Percentiles rank a stretch among this genome's conserved stretches.
phyloP scores from a whole-genome alignment of 352 stramenopile species.

The Pythium guiyangense region DNA sequence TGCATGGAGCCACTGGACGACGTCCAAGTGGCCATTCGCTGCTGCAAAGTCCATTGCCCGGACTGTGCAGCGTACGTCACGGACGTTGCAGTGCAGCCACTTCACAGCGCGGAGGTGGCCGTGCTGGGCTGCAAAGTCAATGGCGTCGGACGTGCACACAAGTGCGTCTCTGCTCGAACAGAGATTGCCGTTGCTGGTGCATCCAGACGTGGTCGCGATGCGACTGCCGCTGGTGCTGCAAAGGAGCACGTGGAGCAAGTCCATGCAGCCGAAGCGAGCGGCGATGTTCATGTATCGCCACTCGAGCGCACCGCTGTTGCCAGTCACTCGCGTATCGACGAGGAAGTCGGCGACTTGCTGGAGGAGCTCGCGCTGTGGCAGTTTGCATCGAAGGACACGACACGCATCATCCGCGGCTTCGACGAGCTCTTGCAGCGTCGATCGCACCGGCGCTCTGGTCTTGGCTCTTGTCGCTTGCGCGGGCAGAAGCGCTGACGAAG shows the following conservation, averaged over 20 bases:
- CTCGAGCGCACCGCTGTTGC: constrained; percentile 1
- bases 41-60: too few relatives aligned
- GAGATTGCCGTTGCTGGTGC: too few relatives aligned
- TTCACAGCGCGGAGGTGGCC: not conserved
- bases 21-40: too few relatives aligned
- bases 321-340: not conserved
- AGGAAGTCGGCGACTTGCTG: not conserved
- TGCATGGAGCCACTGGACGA: too few relatives aligned
- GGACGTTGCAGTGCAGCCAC: not conserved
- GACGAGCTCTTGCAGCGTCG: not conserved
- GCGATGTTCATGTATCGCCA: constrained; percentile 5
- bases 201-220: too few relatives aligned
- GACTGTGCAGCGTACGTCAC: too few relatives aligned
- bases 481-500: not conserved
- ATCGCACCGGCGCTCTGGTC: not conserved
- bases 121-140: constrained; percentile 3
- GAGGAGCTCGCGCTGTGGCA: not conserved
- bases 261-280: constrained; percentile 1
- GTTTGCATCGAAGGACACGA: not conserved
- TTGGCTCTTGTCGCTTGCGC: not conserved
- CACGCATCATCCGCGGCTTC: not conserved
- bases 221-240: not conserved
- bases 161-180: too few relatives aligned
- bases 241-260: constrained; percentile 2
- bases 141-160: constrained; percentile 1